Percentiles rank a stretch among this genome's conserved stretches.
phyloP scores from a whole-genome alignment of 2,329 filamentous ascomycete species.

The Hypoxylon sp. region DNA sequence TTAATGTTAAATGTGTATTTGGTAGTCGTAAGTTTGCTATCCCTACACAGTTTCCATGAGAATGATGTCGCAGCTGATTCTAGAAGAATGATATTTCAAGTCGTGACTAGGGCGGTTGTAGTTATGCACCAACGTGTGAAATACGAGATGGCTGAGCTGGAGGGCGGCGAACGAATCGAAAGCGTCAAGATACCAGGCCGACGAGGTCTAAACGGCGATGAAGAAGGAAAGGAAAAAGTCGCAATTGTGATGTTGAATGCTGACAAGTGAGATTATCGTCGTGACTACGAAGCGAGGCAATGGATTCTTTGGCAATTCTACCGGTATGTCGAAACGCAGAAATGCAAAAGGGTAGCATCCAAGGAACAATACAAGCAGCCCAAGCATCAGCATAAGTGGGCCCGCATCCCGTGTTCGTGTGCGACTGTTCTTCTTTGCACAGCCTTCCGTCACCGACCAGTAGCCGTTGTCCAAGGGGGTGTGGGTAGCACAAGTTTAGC shows the following conservation, averaged over 20 bases:
- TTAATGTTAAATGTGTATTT: slow-evolving; percentile 31
- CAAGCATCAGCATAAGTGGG: slow-evolving; percentile 39
- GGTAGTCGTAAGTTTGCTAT: slow-evolving; percentile 10
- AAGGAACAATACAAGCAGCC: slow-evolving; percentile 6
- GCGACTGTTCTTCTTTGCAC: slow-evolving; percentile 36
- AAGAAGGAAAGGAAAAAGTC: slow-evolving; percentile 18
- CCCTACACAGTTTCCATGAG: slow-evolving; percentile 27
- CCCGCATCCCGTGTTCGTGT: slow-evolving; percentile 41
- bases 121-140: slow-evolving; percentile 41
- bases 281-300: slow-evolving; percentile 33
- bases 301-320: slow-evolving; percentile 22
- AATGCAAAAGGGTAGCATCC: slow-evolving; percentile 44
- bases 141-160: slow-evolving; percentile 47
- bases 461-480: slow-evolving; percentile 17
- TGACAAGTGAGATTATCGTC: slow-evolving; percentile 25
- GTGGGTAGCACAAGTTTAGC: slow-evolving; percentile 27
- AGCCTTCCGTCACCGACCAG: slow-evolving; percentile 41
- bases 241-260: slow-evolving; percentile 24
- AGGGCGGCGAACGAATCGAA: slow-evolving; percentile 40
- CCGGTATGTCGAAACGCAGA: slow-evolving; percentile 40
- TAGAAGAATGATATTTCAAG: slow-evolving; percentile 27
- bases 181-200: slow-evolving; percentile 37
- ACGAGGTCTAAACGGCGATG: slow-evolving; percentile 22
- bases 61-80: slow-evolving; percentile 15
- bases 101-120: slow-evolving; percentile 33